These are phyloP conservation scores for Sphagnum tenellum DNA, from an alignment of 225 moss, liverwort and hornwort genomes.

Conservation along the genomic window DNA sequence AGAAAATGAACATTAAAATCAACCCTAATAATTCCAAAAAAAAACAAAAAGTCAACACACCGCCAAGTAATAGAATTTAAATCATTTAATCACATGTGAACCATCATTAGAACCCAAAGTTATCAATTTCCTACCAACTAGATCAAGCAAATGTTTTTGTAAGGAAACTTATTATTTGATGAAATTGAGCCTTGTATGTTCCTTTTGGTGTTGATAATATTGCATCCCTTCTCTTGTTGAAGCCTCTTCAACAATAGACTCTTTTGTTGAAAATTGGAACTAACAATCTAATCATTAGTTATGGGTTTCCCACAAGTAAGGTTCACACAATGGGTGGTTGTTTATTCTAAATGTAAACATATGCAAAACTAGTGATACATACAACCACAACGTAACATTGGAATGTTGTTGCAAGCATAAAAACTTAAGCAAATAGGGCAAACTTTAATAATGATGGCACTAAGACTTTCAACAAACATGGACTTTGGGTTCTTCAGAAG, in stretches of 20 bases:
- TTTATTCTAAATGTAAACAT: not conserved
- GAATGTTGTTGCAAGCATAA: not conserved
- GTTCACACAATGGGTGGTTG: not conserved
- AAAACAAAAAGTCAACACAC: too few species aligned
- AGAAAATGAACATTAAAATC: too few species aligned
- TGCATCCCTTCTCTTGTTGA: not conserved
- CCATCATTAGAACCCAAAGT: too few species aligned
- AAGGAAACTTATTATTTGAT: too few species aligned
- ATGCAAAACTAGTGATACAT: not conserved
- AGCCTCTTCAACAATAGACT: not conserved
- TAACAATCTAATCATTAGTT: not conserved
- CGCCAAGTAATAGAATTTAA: too few species aligned
- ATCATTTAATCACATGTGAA: too few species aligned
- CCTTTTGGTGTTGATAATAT: not conserved
- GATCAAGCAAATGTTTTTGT: too few species aligned
- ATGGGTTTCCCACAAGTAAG: not conserved
- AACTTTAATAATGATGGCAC: not conserved
- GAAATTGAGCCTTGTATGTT: too few species aligned
- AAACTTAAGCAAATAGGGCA: not conserved
- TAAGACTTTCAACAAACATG: not conserved
- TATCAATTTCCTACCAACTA: too few species aligned
- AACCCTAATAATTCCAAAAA: too few species aligned
- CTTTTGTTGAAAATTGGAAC: not conserved
- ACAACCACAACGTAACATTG: not conserved
- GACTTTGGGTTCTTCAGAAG: too few species aligned